A percentile compares a stretch with the other conserved stretches of the same genome.
Conservation (phyloP, 2,329 filamentous ascomycete species). For the Epichloe uncinata region DNA sequence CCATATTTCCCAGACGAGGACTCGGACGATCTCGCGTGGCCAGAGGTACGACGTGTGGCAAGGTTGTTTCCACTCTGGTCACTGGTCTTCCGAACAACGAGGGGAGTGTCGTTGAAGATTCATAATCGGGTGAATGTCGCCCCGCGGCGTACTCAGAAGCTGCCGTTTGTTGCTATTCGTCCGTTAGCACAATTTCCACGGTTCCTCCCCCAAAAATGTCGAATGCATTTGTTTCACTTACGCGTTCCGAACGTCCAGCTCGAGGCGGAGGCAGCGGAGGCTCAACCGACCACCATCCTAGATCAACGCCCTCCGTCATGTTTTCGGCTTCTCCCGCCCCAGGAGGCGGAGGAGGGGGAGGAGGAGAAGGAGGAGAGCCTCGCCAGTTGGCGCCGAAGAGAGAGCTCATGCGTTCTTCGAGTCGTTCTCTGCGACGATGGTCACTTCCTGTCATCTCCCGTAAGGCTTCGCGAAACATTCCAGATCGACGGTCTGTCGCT, state of each 20-base stretch:
- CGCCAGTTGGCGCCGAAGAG: conserved; percentile 12
- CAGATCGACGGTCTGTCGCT: background rate
- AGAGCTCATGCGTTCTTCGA: conserved; percentile 17
- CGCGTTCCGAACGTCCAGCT: background rate
- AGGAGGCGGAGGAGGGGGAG: background rate
- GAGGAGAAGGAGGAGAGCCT: conserved; percentile 4
- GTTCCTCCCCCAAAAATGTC: background rate
- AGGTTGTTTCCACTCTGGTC: background rate
- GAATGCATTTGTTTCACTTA: background rate
- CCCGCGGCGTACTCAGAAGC: background rate
- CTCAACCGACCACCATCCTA: conserved; percentile 15
- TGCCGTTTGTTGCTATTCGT: background rate
- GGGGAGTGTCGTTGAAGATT: background rate
- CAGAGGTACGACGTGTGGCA: background rate
- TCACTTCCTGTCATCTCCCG: conserved; percentile 11
- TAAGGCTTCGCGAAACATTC: conserved; percentile 5
- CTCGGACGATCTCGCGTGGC: background rate
- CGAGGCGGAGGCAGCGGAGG: background rate
- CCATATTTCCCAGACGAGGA: background rate
- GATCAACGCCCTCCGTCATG: conserved; percentile 6
- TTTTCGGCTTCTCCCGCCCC: conserved; percentile 5
- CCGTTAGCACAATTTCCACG: background rate
- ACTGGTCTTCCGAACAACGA: background rate
- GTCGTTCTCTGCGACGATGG: conserved; percentile 12
- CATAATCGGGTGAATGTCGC: background rate